These are phyloP conservation scores for Phaeoacremonium minimum DNA, from an alignment of 2,329 filamentous ascomycete species.

Conservation along the genomic window DNA sequence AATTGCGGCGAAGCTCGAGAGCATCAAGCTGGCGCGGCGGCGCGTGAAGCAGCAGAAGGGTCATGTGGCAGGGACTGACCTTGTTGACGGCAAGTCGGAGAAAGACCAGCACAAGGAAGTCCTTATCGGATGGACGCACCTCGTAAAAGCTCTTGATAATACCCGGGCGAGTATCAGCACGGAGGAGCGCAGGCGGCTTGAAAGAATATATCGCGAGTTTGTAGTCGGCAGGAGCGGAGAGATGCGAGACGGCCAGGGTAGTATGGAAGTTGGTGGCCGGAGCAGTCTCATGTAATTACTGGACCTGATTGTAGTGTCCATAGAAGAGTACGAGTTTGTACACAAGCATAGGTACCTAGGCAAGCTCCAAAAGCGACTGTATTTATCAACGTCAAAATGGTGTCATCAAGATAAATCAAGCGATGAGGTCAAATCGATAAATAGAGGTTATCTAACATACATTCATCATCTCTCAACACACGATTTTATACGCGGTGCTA, in stretches of 20 bases:
- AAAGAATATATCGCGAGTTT: slow-evolving; percentile 87
- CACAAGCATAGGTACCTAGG: too few species aligned
- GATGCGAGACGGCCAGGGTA: slow-evolving; percentile 89
- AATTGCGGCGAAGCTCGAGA: slow-evolving; percentile 76
- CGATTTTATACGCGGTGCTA: too few species aligned
- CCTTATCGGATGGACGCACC: slow-evolving; percentile 77
- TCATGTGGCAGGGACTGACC: slow-evolving; percentile 7
- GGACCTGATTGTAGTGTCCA: not conserved
- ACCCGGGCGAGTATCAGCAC: slow-evolving; percentile 80
- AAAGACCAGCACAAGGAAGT: slow-evolving; percentile 54
- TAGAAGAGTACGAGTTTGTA: too few species aligned
- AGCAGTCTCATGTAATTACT: slow-evolving; percentile 84
- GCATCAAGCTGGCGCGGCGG: slow-evolving; percentile 68
- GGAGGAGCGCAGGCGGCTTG: slow-evolving; percentile 69
- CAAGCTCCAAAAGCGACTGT: too few species aligned
- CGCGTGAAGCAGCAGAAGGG: slow-evolving; percentile 50
- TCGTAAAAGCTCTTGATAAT: slow-evolving; percentile 69
- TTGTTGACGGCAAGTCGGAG: slow-evolving; percentile 17
- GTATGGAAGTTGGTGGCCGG: slow-evolving; percentile 86
- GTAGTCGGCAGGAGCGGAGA: slow-evolving; percentile 88
- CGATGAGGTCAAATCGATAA: too few species aligned
- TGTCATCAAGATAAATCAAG: too few species aligned
- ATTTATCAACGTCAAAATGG: too few species aligned
- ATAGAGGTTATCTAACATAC: too few species aligned
- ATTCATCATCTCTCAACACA: too few species aligned